Evolutionary conservation across 768 basidiomycete genomes (phyloP).

Genomic region (Mycena sanguinolenta): DNA sequence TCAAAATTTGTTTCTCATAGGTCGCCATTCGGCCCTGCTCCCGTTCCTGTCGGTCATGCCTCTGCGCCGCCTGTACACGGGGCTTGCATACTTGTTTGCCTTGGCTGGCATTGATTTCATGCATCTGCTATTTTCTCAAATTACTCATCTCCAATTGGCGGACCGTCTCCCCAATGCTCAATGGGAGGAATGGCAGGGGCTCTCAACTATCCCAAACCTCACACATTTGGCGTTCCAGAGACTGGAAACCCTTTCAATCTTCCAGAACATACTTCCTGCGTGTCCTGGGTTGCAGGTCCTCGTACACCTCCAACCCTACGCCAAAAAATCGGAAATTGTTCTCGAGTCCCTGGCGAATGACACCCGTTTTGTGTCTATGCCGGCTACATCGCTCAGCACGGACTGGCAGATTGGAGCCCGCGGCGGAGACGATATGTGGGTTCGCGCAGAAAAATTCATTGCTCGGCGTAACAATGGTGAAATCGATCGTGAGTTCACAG

Average conservation of each 20-base stretch:
- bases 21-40: not conserved
- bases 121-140: constrained; percentile 5
- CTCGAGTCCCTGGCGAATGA: constrained; percentile 4
- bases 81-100: not conserved
- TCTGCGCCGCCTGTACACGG: not conserved
- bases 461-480: constrained; percentile 5
- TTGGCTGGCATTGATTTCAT: not conserved
- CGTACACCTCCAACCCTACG: not conserved
- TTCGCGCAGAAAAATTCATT: constrained; percentile 18
- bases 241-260: not conserved
- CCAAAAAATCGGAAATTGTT: not conserved
- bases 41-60: constrained; percentile 11
- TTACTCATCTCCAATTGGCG: constrained; percentile 9
- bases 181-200: constrained; percentile 11
- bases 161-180: not conserved
- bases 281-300: constrained; percentile 7
- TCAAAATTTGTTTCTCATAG: not conserved
- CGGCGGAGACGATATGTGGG: constrained; percentile 14
- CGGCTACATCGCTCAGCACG: not conserved
- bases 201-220: constrained; percentile 5
- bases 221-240: constrained; percentile 12
- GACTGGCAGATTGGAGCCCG: not conserved
- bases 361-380: constrained; percentile 11
- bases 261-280: not conserved
- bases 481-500: not conserved